These are phyloP conservation scores for Tardiomyces blankii DNA, from an alignment of 1,139 yeast species.

Conservation along the genomic window DNA sequence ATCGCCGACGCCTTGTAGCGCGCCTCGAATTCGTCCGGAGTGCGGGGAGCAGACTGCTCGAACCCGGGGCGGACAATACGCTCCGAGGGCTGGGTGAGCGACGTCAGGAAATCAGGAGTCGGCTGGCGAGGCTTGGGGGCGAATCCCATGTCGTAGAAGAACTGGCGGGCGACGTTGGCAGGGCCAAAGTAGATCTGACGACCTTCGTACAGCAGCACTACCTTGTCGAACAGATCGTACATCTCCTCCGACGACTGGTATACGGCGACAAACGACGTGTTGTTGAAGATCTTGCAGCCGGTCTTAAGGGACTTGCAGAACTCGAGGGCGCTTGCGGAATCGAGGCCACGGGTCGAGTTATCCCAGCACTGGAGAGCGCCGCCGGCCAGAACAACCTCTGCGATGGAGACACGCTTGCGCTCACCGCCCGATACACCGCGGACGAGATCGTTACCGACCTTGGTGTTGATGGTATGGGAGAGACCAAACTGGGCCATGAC, in stretches of 20 bases:
- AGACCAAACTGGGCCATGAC: conserved; percentile 67
- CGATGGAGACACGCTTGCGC: conserved; percentile 71
- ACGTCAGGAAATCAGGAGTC: conserved; percentile 72
- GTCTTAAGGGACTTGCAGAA: conserved; percentile 59
- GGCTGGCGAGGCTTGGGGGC: conserved; percentile 68
- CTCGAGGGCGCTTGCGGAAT: conserved; percentile 68
- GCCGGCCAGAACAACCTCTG: conserved; percentile 53
- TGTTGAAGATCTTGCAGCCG: conserved; percentile 44
- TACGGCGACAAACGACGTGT: conserved; percentile 63
- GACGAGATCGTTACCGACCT: conserved; percentile 59
- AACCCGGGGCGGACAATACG: conserved; percentile 44
- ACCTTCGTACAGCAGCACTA: conserved; percentile 62
- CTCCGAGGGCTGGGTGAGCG: conserved; percentile 65
- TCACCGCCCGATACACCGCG: conserved; percentile 85
- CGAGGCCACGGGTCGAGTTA: conserved; percentile 67
- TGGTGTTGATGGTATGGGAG: conserved; percentile 54
- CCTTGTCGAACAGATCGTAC: conserved; percentile 66
- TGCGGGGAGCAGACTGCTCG: conserved; percentile 54
- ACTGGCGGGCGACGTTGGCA: conserved; percentile 44
- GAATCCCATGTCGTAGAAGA: conserved; percentile 58
- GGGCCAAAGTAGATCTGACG: conserved; percentile 69
- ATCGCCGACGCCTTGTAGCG: conserved; percentile 56
- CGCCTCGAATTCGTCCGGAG: conserved; percentile 55
- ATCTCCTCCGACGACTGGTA: conserved; percentile 78
- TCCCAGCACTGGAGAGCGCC: conserved; percentile 64